These are phyloP conservation scores for Hypomyces perniciosus DNA, from an alignment of 2,329 filamentous ascomycete species.

Conservation along the genomic window DNA sequence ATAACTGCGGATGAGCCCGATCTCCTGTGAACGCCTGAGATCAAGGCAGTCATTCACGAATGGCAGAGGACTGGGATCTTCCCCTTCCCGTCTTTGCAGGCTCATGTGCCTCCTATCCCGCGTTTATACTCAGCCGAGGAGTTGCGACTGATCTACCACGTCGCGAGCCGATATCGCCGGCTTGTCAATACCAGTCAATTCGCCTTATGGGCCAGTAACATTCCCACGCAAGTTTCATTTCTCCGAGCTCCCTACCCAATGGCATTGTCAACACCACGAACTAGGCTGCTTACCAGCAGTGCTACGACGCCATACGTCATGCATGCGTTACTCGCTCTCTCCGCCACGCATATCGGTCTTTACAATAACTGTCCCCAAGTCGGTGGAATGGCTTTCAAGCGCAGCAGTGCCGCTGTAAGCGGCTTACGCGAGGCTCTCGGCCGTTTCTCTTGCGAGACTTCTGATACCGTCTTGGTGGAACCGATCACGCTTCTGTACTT, in stretches of 20 bases:
- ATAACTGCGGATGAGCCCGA: slow-evolving; percentile 58
- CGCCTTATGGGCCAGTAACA: slow-evolving; percentile 87
- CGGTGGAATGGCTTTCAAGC: slow-evolving; percentile 81
- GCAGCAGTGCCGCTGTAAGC: slow-evolving; percentile 78
- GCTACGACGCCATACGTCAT: slow-evolving; percentile 83
- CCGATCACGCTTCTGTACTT: slow-evolving; percentile 63
- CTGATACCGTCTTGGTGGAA: slow-evolving; percentile 84
- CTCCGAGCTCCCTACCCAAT: neutral
- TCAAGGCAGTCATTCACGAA: slow-evolving; percentile 71
- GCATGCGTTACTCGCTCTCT: slow-evolving; percentile 86
- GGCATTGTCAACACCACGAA: slow-evolving; percentile 4
- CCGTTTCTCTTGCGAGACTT: slow-evolving; percentile 76
- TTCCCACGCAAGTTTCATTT: slow-evolving; percentile 68
- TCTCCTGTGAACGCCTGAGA: slow-evolving; percentile 80
- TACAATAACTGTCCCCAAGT: slow-evolving; percentile 79
- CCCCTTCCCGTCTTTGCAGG: slow-evolving; percentile 73
- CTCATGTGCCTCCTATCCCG: slow-evolving; percentile 70
- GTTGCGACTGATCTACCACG: slow-evolving; percentile 82
- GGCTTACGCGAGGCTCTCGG: slow-evolving; percentile 84
- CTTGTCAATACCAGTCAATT: slow-evolving; percentile 77
- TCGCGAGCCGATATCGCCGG: slow-evolving; percentile 79
- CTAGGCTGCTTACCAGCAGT: slow-evolving; percentile 61
- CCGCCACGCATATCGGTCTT: slow-evolving; percentile 90
- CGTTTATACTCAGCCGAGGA: no score
- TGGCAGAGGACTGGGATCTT: slow-evolving; percentile 83